Conservation (phyloP, 225 moss, liverwort and hornwort genomes). For the Asterella californica region DNA sequence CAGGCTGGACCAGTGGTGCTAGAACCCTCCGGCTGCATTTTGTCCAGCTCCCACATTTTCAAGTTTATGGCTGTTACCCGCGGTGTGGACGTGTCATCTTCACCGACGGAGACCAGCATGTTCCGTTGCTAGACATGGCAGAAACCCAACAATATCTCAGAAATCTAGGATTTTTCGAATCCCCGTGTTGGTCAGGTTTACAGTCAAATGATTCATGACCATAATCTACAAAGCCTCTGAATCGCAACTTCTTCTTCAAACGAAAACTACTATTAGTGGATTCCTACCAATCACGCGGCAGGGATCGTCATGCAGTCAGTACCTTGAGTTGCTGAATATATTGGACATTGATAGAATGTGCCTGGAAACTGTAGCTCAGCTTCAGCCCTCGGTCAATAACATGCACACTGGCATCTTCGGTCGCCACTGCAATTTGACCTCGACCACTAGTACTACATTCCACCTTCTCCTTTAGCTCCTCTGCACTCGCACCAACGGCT, state of each 20-base stretch:
- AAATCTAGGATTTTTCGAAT: neutral
- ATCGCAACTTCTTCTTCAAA: neutral
- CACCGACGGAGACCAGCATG: conserved; percentile 82
- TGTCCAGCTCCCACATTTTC: conserved; percentile 99
- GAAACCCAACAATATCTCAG: neutral
- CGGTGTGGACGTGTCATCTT: conserved; percentile 72
- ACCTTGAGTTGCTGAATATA: conserved; percentile 97
- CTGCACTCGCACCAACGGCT: conserved; percentile 48
- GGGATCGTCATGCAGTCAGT: neutral
- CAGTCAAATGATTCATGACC: neutral
- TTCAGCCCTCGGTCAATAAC: conserved; percentile 88
- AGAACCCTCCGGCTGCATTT: conserved; percentile 85
- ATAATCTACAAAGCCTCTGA: neutral
- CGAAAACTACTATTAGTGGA: neutral
- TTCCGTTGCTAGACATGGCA: conserved; percentile 69
- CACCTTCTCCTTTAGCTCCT: conserved; percentile 93
- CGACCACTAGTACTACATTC: conserved; percentile 64
- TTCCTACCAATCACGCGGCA: neutral
- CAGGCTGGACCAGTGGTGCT: conserved; percentile 83
- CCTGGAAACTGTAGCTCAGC: conserved; percentile 90
- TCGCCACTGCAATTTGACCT: conserved; percentile 81
- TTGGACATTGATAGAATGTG: conserved; percentile 62
- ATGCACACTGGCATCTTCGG: conserved; percentile 81
- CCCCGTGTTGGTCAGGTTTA: neutral
- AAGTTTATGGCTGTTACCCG: conserved; percentile 58